Conservation (phyloP, 2,329 filamentous ascomycete species). For the Fusarium verrucosum region DNA sequence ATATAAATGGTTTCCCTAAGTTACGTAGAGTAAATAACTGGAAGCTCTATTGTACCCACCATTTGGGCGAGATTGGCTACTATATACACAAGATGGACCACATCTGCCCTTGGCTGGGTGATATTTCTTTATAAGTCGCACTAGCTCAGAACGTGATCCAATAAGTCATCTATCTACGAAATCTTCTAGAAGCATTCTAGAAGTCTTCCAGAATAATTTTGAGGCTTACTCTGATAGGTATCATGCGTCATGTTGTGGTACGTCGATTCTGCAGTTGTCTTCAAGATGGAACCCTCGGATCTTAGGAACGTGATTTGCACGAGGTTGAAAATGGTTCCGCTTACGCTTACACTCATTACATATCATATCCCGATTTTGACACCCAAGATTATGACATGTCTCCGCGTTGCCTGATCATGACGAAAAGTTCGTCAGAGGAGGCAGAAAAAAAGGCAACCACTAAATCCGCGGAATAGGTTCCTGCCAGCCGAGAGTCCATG, state of each 20-base stretch:
- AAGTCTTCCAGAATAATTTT: background rate
- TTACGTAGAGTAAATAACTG: background rate
- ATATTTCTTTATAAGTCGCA: too few relatives aligned
- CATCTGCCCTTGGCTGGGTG: rapidly evolving
- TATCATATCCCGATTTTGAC: background rate
- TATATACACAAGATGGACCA: background rate
- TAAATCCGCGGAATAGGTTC: background rate
- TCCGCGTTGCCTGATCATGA: background rate
- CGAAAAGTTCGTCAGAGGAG: background rate
- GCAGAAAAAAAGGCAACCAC: conserved; percentile 5
- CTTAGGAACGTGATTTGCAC: background rate
- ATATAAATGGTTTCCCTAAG: background rate
- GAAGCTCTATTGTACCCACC: background rate
- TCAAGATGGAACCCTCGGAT: background rate
- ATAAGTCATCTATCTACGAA: background rate
- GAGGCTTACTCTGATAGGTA: background rate
- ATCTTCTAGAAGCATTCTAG: background rate
- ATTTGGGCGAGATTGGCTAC: background rate
- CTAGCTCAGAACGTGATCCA: too few relatives aligned
- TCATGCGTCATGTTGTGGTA: background rate
- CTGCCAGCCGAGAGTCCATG: background rate
- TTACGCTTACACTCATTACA: background rate
- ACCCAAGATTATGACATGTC: background rate
- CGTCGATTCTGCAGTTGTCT: background rate
- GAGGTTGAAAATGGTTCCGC: background rate